Evolutionary conservation across 1,139 yeast species (phyloP).

Genomic region (Blastobotrys illinoisensis): DNA sequence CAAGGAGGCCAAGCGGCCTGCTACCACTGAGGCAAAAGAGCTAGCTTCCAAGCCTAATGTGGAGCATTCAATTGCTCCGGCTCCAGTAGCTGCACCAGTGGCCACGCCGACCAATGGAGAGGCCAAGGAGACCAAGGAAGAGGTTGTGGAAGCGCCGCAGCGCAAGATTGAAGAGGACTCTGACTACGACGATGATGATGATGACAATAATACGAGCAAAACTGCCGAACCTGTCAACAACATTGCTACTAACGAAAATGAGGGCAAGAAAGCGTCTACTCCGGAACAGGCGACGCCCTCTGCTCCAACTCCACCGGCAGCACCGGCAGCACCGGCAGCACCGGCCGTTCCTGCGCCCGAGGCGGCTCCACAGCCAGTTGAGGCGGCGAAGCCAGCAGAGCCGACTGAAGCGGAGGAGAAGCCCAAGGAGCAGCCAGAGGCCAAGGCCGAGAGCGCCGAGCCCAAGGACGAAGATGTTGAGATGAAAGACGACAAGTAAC

Average conservation of each 20-base stretch:
- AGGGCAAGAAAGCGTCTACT: background rate
- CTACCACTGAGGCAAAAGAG: conserved; percentile 14
- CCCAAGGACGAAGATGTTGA: conserved; percentile 14
- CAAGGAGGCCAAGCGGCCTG: conserved; percentile 12
- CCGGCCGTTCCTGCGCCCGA: background rate
- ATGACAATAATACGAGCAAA: conserved; percentile 13
- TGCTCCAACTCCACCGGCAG: background rate
- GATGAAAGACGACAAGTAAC: conserved; percentile 14
- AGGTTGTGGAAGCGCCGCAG: conserved; percentile 55
- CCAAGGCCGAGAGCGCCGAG: conserved; percentile 1
- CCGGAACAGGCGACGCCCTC: background rate
- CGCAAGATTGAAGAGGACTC: conserved; percentile 79
- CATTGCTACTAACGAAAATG: conserved; percentile 2
- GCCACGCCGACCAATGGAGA: background rate
- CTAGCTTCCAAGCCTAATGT: conserved; percentile 2
- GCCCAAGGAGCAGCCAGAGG: conserved; percentile 1
- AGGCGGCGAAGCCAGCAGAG: too few species aligned
- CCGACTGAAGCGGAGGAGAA: conserved; percentile 4
- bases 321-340: background rate
- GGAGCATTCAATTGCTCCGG: conserved; percentile 8
- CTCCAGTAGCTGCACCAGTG: background rate
- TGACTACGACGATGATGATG: conserved; percentile 68
- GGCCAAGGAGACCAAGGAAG: conserved; percentile 15
- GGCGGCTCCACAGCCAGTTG: background rate
- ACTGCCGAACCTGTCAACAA: conserved; percentile 4